A percentile compares a stretch with the other conserved stretches of the same genome.
Evolutionary conservation across 148 eudicot genomes (phyloP).

Genomic region (Fagopyrum esculentum): DNA sequence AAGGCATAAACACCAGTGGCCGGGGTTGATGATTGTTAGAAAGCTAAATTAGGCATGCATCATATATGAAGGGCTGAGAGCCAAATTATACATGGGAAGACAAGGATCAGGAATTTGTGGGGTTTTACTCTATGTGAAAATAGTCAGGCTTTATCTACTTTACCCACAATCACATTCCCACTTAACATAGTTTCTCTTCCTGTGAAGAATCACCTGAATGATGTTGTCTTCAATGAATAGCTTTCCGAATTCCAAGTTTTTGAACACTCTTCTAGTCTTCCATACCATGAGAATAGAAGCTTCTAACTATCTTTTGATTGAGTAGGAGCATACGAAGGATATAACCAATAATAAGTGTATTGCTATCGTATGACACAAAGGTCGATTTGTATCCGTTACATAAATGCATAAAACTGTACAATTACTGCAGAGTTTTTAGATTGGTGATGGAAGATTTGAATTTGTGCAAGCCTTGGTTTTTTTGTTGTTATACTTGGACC

Average conservation of each 20-base stretch:
- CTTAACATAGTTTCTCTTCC: constrained; percentile 5
- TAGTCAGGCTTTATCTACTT: neutral
- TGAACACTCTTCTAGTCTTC: neutral
- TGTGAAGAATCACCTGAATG: neutral
- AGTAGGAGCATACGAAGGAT: neutral
- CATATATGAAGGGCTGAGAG: neutral
- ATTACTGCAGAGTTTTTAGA: neutral
- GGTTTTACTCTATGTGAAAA: neutral
- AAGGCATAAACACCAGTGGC: neutral
- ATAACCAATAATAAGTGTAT: too few relatives aligned
- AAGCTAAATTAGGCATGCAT: neutral
- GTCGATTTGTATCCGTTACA: neutral
- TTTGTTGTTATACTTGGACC: neutral
- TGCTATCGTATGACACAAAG: neutral
- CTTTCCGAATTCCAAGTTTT: neutral
- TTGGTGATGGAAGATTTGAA: neutral
- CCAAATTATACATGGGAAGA: neutral
- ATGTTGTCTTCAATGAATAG: neutral
- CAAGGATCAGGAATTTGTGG: neutral
- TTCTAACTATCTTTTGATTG: neutral
- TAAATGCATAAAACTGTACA: neutral
- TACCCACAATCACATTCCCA: neutral
- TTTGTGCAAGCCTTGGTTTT: neutral
- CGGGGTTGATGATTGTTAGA: too few relatives aligned
- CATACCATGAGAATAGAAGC: neutral